A percentile compares a stretch with the other conserved stretches of the same genome.
Evolutionary conservation across 2,329 filamentous ascomycete species (phyloP).

Genomic region (Phaeosphaeria sp.): DNA sequence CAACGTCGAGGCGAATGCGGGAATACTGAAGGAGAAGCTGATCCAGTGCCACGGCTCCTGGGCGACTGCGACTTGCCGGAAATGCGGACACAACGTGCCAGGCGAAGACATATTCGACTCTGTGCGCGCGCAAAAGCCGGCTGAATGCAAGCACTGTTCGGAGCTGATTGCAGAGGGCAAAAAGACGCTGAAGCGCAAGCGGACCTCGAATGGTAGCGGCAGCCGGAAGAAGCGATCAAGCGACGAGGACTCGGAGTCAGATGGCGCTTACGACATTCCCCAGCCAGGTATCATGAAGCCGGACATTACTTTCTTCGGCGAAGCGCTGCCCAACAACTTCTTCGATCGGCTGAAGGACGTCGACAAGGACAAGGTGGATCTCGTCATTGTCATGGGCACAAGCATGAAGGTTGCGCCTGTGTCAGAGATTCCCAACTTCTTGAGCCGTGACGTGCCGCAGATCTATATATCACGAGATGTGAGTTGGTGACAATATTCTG

Average conservation of each 20-base stretch:
- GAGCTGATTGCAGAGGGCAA: constrained; percentile 59
- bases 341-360: constrained; percentile 79
- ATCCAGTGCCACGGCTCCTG: constrained; percentile 98
- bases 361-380: constrained; percentile 80
- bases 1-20: constrained; percentile 88
- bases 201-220: constrained; percentile 54
- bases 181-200: constrained; percentile 60
- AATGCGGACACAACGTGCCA: constrained; percentile 75
- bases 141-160: constrained; percentile 77
- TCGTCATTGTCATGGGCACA: constrained; percentile 95
- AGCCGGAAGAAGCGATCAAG: constrained; percentile 58
- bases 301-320: constrained; percentile 98
- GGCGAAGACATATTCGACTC: constrained; percentile 82
- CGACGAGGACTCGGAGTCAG: constrained; percentile 61
- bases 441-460: constrained; percentile 82
- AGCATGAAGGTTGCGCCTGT: constrained; percentile 96
- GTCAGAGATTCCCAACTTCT: constrained; percentile 83
- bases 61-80: constrained; percentile 86
- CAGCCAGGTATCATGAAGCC: constrained; percentile 87
- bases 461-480: constrained; percentile 85
- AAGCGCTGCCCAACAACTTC: constrained; percentile 85
- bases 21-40: constrained; percentile 79
- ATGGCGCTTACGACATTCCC: constrained; percentile 70
- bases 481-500: constrained; percentile 32
- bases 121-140: constrained; percentile 77